Evolutionary conservation across 176 grass and related monocot species (phyloP).

Genomic region (Leersia perrieri): DNA sequence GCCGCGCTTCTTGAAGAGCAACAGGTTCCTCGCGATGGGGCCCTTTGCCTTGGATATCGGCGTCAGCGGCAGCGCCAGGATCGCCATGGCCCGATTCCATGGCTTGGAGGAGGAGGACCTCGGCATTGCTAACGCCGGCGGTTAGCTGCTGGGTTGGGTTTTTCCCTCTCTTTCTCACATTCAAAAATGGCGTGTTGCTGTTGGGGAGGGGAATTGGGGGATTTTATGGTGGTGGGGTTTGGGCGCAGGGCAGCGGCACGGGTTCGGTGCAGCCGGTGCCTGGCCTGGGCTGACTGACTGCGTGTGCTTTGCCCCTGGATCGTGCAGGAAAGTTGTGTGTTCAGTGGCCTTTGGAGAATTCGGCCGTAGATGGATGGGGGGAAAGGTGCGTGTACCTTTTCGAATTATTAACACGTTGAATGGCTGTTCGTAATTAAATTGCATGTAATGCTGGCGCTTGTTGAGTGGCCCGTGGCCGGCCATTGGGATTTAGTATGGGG

Average conservation of each 20-base stretch:
- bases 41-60: constrained; percentile 52
- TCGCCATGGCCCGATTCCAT: constrained; percentile 57
- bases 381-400: neutral
- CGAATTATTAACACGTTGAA: neutral
- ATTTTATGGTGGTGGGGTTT: constrained; percentile 45
- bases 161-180: constrained; percentile 76
- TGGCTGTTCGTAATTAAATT: neutral
- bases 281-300: neutral
- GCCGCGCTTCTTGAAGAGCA: constrained; percentile 59
- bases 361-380: neutral
- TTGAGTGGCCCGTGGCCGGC: neutral
- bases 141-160: constrained; percentile 7
- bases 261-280: constrained; percentile 8
- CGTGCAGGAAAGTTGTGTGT: constrained; percentile 4
- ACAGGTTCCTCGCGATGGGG: constrained; percentile 30
- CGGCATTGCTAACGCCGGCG: constrained; percentile 25
- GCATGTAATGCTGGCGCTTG: neutral
- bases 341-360: too few relatives aligned
- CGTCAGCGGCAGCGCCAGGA: constrained; percentile 45
- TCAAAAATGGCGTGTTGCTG: constrained; percentile 24
- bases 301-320: neutral
- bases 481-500: neutral
- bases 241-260: constrained; percentile 26
- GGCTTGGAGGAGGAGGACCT: neutral
- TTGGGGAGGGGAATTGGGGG: constrained; percentile 4